Conservation (phyloP, 352 stramenopile genomes). For the Phytophthora parvispora region DNA sequence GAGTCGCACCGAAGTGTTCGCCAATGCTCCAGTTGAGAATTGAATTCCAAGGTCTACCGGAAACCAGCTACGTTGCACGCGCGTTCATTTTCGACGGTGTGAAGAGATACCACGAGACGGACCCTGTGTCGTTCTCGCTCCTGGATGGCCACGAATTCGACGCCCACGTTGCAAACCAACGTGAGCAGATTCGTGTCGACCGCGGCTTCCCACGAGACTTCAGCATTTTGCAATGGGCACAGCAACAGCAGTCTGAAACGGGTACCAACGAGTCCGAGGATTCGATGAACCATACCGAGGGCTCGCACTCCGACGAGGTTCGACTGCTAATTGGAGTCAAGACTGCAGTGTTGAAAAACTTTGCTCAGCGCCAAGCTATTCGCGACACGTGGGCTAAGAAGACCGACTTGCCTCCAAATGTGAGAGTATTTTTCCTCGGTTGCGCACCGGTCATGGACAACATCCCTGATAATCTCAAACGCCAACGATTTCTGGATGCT, state of each 20-base stretch:
- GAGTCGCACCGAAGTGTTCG: neutral
- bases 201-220: neutral
- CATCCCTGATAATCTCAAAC: neutral
- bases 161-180: neutral
- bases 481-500: neutral
- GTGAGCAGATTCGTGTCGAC: neutral
- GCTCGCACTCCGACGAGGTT: neutral
- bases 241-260: conserved; percentile 2
- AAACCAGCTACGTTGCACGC: conserved; percentile 2
- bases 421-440: conserved; percentile 37
- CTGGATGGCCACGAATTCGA: conserved; percentile 1
- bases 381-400: conserved; percentile 44
- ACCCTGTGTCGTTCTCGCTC: conserved; percentile 6
- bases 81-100: conserved; percentile 6
- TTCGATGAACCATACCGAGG: neutral
- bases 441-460: conserved; percentile 8
- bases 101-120: neutral
- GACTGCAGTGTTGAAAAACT: conserved; percentile 33
- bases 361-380: conserved; percentile 43
- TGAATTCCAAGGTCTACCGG: conserved; percentile 14
- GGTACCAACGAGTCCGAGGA: neutral
- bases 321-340: conserved; percentile 47
- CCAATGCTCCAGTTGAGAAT: conserved; percentile 23
- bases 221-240: neutral
- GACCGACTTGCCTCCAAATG: conserved; percentile 1